Conservation (phyloP, 148 eudicot genomes). For the Arctostaphylos glauca region DNA sequence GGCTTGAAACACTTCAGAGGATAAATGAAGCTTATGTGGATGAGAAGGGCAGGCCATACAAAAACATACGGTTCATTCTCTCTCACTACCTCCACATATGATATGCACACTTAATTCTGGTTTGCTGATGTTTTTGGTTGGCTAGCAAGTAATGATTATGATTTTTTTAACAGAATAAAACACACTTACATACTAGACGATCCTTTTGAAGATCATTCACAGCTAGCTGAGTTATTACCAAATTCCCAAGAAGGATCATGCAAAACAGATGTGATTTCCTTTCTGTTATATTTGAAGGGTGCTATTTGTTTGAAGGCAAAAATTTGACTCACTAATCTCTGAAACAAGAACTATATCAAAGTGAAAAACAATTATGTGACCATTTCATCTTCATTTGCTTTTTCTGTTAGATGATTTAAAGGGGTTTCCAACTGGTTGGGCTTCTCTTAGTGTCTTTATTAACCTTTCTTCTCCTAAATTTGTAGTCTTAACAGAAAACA, state of each 20-base stretch:
- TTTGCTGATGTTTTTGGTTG: conserved; percentile 7
- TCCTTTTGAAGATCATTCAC: conserved; percentile 90
- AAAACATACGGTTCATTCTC: conserved; percentile 66
- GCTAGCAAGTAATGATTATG: conserved; percentile 4
- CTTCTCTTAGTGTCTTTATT: background rate
- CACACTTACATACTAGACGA: conserved; percentile 89
- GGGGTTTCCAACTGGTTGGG: background rate
- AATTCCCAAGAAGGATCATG: background rate
- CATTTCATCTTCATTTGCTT: background rate
- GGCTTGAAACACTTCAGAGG: conserved; percentile 69
- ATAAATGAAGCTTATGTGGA: conserved; percentile 95
- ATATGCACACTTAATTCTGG: background rate
- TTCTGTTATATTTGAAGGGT: background rate
- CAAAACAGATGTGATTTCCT: background rate
- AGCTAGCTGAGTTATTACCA: conserved; percentile 35
- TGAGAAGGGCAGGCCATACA: conserved; percentile 75
- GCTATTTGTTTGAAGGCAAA: background rate
- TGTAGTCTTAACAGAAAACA: background rate
- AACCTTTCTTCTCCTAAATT: background rate
- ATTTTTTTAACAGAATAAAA: conserved; percentile 56
- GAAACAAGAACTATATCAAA: conserved; percentile 1
- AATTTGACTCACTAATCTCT: background rate
- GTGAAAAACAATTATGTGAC: background rate
- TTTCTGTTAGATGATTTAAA: conserved; percentile 1
- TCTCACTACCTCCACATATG: background rate